phyloP scores from a whole-genome alignment of 495 filamentous ascomycete genomes.

The Cudoniella acicularis region DNA sequence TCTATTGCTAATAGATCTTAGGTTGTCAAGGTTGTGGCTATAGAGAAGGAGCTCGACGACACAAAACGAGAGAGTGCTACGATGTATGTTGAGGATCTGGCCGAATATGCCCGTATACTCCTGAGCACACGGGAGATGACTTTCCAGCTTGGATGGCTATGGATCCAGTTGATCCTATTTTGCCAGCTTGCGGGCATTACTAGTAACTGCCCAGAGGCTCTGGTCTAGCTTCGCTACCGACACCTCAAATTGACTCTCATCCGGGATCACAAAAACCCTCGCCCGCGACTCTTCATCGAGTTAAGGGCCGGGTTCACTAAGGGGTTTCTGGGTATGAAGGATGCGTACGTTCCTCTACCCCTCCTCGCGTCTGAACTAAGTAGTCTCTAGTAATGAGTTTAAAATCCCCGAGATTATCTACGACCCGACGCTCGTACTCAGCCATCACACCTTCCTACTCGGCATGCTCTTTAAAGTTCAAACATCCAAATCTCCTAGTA shows the following conservation, averaged over 20 bases:
- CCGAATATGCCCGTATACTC: conserved; percentile 28
- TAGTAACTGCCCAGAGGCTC: conserved; percentile 28
- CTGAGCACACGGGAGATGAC: conserved; percentile 34
- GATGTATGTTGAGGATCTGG: conserved; percentile 37
- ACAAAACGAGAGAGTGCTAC: conserved; percentile 26
- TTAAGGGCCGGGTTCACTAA: conserved; percentile 34
- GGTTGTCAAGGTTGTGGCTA: conserved; percentile 26
- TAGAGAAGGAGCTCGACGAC: conserved; percentile 21
- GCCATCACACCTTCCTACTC: conserved; percentile 21
- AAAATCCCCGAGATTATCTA: conserved; percentile 32
- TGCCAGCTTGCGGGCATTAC: conserved; percentile 35
- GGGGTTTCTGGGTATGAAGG: conserved; percentile 32
- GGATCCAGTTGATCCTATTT: conserved; percentile 35
- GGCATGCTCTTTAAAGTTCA: conserved; percentile 32
- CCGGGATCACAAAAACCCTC: conserved; percentile 29
- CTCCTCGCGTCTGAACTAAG: conserved; percentile 6
- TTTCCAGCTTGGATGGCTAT: conserved; percentile 30
- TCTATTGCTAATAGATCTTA: conserved; percentile 7
- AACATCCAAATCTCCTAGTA: conserved; percentile 28
- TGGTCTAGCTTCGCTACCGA: conserved; percentile 31
- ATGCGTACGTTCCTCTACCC: conserved; percentile 23
- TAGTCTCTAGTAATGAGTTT: conserved; percentile 30
- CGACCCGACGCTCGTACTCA: conserved; percentile 28
- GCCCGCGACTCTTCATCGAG: conserved; percentile 31
- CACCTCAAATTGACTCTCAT: conserved; percentile 29